Base-by-base conservation (phyloP, 768 basidiomycete genomes). In the Strobilomyces echinocephalus region DNA sequence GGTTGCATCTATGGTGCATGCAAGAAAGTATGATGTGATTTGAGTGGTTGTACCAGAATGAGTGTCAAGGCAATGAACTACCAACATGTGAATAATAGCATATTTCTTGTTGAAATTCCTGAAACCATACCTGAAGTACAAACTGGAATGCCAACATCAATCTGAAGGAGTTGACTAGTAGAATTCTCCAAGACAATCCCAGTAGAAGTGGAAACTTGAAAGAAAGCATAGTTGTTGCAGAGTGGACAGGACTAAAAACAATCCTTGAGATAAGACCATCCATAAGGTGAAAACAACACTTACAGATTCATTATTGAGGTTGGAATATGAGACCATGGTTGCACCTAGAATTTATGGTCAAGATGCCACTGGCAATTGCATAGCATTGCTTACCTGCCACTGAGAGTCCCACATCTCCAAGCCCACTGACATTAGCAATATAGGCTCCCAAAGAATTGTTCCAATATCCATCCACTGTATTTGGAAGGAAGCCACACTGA, bases 371-470 rank as follows among this genome's bases (percentile, higher is more conserved):
- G n/a, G n/a, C 18, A n/a, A n/a, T n/a, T n/a, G n/a, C n/a, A 50
- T 24, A 2, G 5, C 9, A 14, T 11, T 18, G 1, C 1, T 10
- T 50, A 57, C 48, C 49, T 57, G 10, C 0, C 4, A 28, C 26
- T 5, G 2, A 4, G 0, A 49, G 46, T 34, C 12, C 12, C 20
- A 52, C 34, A 2, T 47, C 28, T 15, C 57, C 57, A 31, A 58
- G 38, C 1, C 57, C 57, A 48, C 12, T 46, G n/a, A 55, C 30
- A 24, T 49, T 18, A 15, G 46, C 59, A 20, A 14, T 18, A n/a
- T 39, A 59, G 8, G 3, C 0, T 3, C 7, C 0, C 2, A 1
- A 15, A 4, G 5, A 3, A 5, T 7, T 15, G 10, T 55, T 34
- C 16, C 28, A n/a, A 10, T 16, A 10, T 8, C 26, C 16, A 18